Evolutionary conservation across 1,139 yeast genomes (phyloP), one percentile per base, ranked within the genome.

Genomic region (Yamadazyma diddensiae): DNA sequence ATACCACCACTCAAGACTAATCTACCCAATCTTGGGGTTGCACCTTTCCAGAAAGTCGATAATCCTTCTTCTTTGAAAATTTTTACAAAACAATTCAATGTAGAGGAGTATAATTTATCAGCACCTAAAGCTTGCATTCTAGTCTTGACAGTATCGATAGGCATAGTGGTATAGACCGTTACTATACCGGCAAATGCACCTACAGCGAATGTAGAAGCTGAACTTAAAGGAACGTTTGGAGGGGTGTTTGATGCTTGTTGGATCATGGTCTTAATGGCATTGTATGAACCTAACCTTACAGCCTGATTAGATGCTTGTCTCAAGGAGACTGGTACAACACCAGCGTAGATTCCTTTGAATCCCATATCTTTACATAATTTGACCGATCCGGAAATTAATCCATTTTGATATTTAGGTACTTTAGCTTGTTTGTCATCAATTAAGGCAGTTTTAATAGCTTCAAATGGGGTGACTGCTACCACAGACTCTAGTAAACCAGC

Each of bases 251-350:
- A 66, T 21, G 82, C 77, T 52, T 81, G 83, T 59, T 90, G 97
- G 36, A 90, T 70, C 55, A 80, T 62, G 6, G 87, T 73, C 59
- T 90, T 90, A 62, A 92, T 81, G 42, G 92, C 79, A 54, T 87
- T 88, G 62, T 92, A 92, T 23, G 95, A 82, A 3, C 97, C 97
- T 44, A 92, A 70, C 47, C 98, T 75, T 6, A 92, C 97, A 4
- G 95, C 94, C 47, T 87, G 94, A 57, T 92, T 92, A 6, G 97
- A 82, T 6, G 97, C 97, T 59, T 92, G 98, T 53, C 98, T 78
- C 70, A 90, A 65, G 0, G 97, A 85, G 7, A 92, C 97, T 0
- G 98, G 97, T 7, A 90, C 67, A 6, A 92, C 71, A 22, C 97
- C 98, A 24, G 90, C 80, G 53, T 92, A 92, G 27, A 92, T 70